These are phyloP conservation scores for Rhizopus microsporus DNA, from an alignment of 371 early-diverging fungal species.

Conservation along the genomic window DNA sequence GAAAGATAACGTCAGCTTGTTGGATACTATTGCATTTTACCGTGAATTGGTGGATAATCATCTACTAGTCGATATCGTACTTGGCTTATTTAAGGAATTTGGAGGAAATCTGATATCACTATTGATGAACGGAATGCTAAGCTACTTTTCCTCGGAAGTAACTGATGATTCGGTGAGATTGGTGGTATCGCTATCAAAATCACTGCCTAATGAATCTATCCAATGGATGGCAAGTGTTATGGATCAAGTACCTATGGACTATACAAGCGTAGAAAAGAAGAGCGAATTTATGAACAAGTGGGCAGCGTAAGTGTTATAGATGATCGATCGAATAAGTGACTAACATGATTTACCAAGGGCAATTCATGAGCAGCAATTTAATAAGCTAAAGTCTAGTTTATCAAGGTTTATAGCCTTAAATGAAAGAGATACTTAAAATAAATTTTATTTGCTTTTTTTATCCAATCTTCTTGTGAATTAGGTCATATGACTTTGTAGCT, in stretches of 20 bases:
- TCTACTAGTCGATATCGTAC: slow-evolving; percentile 11
- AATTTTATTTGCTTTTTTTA: too few species aligned
- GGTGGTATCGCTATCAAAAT: slow-evolving; percentile 44
- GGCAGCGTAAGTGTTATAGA: slow-evolving; percentile 40
- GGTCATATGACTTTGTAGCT: too few species aligned
- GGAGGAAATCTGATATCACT: slow-evolving; percentile 36
- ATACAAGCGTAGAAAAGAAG: slow-evolving; percentile 48
- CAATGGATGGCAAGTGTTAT: slow-evolving; percentile 47
- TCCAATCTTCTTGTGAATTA: too few species aligned
- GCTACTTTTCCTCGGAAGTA: slow-evolving; percentile 32
- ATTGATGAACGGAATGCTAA: slow-evolving; percentile 49
- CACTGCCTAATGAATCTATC: slow-evolving; percentile 39
- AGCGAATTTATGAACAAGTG: slow-evolving; percentile 48
- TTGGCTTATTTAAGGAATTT: slow-evolving; percentile 36
- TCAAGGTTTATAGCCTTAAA: too few species aligned
- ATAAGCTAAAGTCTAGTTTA: not conserved
- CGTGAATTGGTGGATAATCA: slow-evolving; percentile 11
- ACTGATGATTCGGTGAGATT: slow-evolving; percentile 43
- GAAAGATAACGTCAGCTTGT: slow-evolving; percentile 62
- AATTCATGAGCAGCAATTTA: slow-evolving; percentile 33
- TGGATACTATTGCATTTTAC: slow-evolving; percentile 57
- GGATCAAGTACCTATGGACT: slow-evolving; percentile 46
- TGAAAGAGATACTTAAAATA: too few species aligned
- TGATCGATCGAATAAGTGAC: slow-evolving; percentile 6
- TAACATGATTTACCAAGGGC: slow-evolving; percentile 22